Evolutionary conservation across 139 green algal species (phyloP).

Genomic region (Chlorella sp.): DNA sequence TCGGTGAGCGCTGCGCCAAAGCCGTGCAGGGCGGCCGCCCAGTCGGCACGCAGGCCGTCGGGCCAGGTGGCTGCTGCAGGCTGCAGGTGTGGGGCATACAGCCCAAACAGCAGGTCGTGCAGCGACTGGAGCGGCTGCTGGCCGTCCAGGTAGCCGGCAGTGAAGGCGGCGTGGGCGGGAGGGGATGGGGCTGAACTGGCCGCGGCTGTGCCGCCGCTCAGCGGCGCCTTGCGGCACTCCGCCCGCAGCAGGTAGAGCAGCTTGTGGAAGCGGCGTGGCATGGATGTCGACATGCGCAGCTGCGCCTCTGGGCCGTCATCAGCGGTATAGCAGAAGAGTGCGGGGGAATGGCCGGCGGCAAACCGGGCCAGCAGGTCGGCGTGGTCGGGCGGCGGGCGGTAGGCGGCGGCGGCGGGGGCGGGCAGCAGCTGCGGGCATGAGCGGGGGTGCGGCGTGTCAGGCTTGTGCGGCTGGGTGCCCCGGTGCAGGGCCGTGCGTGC

Average conservation of each 20-base stretch:
- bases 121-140: constrained; percentile 3
- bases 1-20: constrained; percentile 88
- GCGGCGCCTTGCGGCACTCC: no score
- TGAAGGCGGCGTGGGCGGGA: no score
- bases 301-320: neutral
- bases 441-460: no score
- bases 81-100: neutral
- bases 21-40: constrained; percentile 67
- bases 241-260: constrained; percentile 18
- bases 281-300: neutral
- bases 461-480: no score
- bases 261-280: neutral
- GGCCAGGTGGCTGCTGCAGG: neutral
- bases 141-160: constrained; percentile 1
- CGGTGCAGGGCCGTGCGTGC: no score
- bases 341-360: neutral
- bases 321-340: constrained; percentile 5
- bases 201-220: no score
- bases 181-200: no score
- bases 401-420: neutral
- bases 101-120: neutral
- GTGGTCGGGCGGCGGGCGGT: neutral
- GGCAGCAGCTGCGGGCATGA: neutral
- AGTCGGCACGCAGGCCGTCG: constrained; percentile 2
- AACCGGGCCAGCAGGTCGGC: neutral